Conservation (phyloP, 106 monocot species). For the Apostasia ramifera region DNA sequence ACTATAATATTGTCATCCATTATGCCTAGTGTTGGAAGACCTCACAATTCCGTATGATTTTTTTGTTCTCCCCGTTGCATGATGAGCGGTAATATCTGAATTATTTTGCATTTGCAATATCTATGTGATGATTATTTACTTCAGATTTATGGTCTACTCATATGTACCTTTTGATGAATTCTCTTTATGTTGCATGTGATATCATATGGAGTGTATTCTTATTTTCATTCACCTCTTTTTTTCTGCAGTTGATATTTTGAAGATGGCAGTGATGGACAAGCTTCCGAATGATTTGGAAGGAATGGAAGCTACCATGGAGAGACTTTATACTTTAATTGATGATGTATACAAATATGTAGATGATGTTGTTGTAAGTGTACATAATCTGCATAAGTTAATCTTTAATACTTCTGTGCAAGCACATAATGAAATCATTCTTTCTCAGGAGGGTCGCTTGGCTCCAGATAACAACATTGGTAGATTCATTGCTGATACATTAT, state of each 20-base stretch:
- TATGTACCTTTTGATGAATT: no score
- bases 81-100: no score
- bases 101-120: no score
- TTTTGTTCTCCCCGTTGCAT: no score
- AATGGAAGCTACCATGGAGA: conserved; percentile 81
- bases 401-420: background rate
- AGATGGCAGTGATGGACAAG: conserved; percentile 68
- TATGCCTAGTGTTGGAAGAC: no score
- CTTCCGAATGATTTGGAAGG: conserved; percentile 91
- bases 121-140: no score
- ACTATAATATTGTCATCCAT: no score
- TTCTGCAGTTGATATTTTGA: conserved; percentile 69
- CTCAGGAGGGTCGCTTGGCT: conserved; percentile 57
- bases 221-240: background rate
- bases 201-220: no score
- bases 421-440: background rate
- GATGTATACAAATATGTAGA: conserved; percentile 94
- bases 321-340: conserved; percentile 56
- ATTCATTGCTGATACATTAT: conserved; percentile 56
- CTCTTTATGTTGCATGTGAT: no score
- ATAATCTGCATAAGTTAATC: background rate
- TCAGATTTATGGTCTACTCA: no score
- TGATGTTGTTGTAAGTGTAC: conserved; percentile 66
- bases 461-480: conserved; percentile 82
- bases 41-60: no score